Conservation (phyloP, 176 grass and related monocot species). For the Thalia dealbata region DNA sequence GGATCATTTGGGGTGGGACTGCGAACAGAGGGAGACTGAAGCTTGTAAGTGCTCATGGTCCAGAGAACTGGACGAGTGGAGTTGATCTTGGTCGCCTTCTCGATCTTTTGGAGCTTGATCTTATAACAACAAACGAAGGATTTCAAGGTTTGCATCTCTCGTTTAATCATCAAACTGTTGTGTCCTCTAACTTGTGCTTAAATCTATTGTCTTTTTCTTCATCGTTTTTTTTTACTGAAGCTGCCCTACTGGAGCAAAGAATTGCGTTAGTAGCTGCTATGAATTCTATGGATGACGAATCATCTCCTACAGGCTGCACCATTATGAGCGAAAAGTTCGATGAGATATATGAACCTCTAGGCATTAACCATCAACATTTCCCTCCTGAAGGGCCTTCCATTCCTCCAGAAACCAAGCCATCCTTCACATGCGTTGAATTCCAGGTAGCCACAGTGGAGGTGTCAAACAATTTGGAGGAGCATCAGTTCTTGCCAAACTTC, state of each 20-base stretch:
- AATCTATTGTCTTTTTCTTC: background rate
- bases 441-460: slow-evolving; percentile 34
- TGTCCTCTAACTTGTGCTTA: background rate
- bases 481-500: slow-evolving; percentile 79
- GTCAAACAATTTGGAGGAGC: slow-evolving; percentile 55
- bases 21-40: slow-evolving; percentile 86
- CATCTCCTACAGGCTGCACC: slow-evolving; percentile 27
- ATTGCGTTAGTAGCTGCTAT: slow-evolving; percentile 38
- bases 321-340: slow-evolving; percentile 39
- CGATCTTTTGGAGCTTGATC: slow-evolving; percentile 80
- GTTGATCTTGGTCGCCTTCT: slow-evolving; percentile 94
- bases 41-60: slow-evolving; percentile 68
- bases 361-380: slow-evolving; percentile 61
- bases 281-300: slow-evolving; percentile 50
- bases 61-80: slow-evolving; percentile 90
- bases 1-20: slow-evolving; percentile 93
- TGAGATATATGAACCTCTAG: slow-evolving; percentile 61
- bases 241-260: slow-evolving; percentile 74
- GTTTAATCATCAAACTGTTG: background rate
- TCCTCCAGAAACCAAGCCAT: slow-evolving; percentile 34
- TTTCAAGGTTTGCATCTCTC: slow-evolving; percentile 42
- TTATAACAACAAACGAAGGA: slow-evolving; percentile 60
- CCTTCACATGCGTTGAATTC: slow-evolving; percentile 1
- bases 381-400: slow-evolving; percentile 28
- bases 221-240: slow-evolving; percentile 30